Base-by-base conservation (phyloP, 495 filamentous ascomycete species). In the Neurospora africana region DNA sequence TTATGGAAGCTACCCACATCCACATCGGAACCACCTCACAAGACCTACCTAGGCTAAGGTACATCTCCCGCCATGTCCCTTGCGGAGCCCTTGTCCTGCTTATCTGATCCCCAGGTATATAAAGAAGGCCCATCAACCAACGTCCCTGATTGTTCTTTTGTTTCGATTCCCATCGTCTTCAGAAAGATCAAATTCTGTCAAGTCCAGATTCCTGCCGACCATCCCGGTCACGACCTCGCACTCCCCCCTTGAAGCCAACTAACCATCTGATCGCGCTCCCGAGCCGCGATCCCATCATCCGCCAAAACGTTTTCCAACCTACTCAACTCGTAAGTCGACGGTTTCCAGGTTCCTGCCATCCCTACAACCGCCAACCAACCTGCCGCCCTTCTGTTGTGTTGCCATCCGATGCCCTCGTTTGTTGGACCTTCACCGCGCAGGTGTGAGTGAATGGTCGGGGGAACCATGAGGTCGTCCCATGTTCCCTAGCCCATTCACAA, bases 291-390 rank as follows among this genome's bases (percentile, higher is more conserved):
- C 87, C 80, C 79, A 74, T 71, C 80, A 81, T 84, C 82, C 87
- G 89, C 83, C 91, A 94, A 91, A 82, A 94, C 91, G 91, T 95
- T 93, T 88, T 92, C 92, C 85, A 95, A 93, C 84, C 88, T 94
- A 74, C 87, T 95, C 71, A 93, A 93, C 89, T 93, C 91, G 92
- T 94, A 88, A 78, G 91, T 74, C 23, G 21, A 7, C 27, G 5
- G 72, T 21, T 40, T 7, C 75, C 36, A 36, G 38, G 19, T 44
- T 27, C 23, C 37, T 35, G 39, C 15, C 38, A 73, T 27, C 4
- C n/a, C 35, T 27, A 36, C 53, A 37, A 68, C 71, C 58, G 27
- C 43, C 37, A 61, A 73, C 58, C 33, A 35, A 36, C 39, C 8
- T 68, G 40, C 41, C 35, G 9, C 69, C 15, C 21, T 33, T 35